Base-by-base conservation (phyloP, 2,329 filamentous ascomycete genomes). In the Capronia coronata region DNA sequence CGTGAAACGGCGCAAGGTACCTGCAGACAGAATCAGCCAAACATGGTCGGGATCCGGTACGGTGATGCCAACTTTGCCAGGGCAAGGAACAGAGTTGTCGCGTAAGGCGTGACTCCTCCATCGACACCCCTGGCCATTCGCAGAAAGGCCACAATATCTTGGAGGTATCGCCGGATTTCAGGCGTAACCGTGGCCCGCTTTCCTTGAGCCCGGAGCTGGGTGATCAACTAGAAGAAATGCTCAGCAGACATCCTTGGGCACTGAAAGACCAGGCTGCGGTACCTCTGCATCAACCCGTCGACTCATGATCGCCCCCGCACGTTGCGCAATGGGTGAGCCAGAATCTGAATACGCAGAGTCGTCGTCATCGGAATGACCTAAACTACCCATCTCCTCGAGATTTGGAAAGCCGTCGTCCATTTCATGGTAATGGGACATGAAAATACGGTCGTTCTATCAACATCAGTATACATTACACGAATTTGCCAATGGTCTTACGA, bases 61-160 rank as follows among this genome's bases (percentile, higher is more conserved):
- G 38, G n/a, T 25, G 27, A 14, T 23, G 59, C 71, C 58, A 62
- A 82, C 70, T 75, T 80, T 56, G 80, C 73, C 38, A 95, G 73
- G 55, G 76, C 74, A 37, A 79, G 76, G 49, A 97, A 83, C 62
- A 95, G 84, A 41, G 80, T 79, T 1, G 89, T 95, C 1, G 89
- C 87, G 32, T 77, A 69, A 0, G 91, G 84, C 10, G 87, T 84
- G 43, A 94, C 78, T 35, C 89, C 87, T 11, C 84, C 80, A 14
- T 78, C 79, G 21, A 96, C 86, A 42, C 87, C 90, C 46, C 91
- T 84, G 67, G 94, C 90, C 65, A 94, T 78, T 22, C 93, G 83
- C 58, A 97, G 75, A 64, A 94, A 96, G 2, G 89, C 80, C 43
- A 91, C 73, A 30, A 97, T 80, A 67, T 97, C 91, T 73, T 91